Evolutionary conservation across 768 basidiomycete species (phyloP), one percentile per base, ranked within the genome.

Genomic region (Pluteus cervinus): DNA sequence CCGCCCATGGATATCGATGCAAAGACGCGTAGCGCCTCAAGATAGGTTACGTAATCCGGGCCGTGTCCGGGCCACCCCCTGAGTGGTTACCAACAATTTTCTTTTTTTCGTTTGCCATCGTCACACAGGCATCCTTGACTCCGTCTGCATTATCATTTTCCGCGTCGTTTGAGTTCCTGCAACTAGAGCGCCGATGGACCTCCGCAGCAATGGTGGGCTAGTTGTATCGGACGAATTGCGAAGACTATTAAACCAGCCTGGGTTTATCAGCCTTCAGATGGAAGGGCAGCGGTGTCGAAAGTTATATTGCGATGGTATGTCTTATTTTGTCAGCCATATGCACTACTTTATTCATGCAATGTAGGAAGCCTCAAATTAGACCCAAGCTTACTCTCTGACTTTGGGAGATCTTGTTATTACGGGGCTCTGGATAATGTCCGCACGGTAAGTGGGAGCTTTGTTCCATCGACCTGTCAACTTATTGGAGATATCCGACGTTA

Each of bases 241-340:
- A 10, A 36, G 42, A 1, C 50, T 63, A 16, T 38, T 66, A 7
- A 40, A 49, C 3, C 42, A 51, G 21, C 56, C 58, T 0, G 62
- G 61, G 7, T 58, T 47, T 36, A 32, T 63, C 17, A 42, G 36
- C 21, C 9, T 38, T 2, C 39, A 39, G 9, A 42, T 53, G 11
- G 61, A 57, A 7, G 61, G 61, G 1, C 45, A 53, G 37, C 49
- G 25, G n/a, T 36, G 60, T 7, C 46, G 58, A 20, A 39, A 53
- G 11, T 41, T 64, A 4, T 63, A 62, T 33, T 38, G 45, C 5
- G 36, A 53, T 44, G 45, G 60, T 60, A 39, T 16, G 36, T 36
- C 18, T 23, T 15, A 14, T 26, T 3, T 14, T 12, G 17, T 23
- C n/a, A 3, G 8, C n/a, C 11, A 23, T 20, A 30, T 31, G n/a